Evolutionary conservation across 179 eudicot species (phyloP).

Genomic region (Carnegiea gigantea): DNA sequence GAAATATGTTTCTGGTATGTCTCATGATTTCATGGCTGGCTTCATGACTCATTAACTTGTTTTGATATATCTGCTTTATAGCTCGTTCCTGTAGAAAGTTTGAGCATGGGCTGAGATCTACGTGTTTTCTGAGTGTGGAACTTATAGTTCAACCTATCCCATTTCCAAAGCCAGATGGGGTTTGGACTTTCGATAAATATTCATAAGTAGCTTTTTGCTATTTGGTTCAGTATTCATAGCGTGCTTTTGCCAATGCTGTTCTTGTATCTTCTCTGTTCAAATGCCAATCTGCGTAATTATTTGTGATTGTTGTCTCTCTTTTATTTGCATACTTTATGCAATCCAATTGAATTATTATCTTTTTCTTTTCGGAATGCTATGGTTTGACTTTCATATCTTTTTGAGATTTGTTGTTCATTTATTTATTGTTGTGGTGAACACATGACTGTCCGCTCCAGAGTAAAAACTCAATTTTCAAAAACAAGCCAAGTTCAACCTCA

Average conservation of each 20-base stretch:
- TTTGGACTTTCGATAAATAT: neutral
- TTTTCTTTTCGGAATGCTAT: neutral
- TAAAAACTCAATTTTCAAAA: too few species aligned
- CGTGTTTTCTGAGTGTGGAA: neutral
- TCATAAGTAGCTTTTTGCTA: neutral
- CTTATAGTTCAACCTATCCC: neutral
- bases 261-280: neutral
- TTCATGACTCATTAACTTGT: neutral
- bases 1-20: neutral
- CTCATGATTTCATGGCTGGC: neutral
- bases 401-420: neutral
- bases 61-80: neutral
- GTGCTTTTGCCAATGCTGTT: slow-evolving; percentile 5
- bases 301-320: neutral
- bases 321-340: neutral
- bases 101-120: neutral
- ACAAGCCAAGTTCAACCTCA: too few species aligned
- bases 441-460: too few species aligned
- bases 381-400: too few species aligned
- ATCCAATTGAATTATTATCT: neutral
- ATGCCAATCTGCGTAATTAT: neutral
- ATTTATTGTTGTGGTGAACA: too few species aligned
- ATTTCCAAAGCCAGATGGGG: too few species aligned
- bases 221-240: neutral
- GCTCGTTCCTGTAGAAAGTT: neutral